Conservation (phyloP, 345 rosid genomes). For the Eucalyptus albens region DNA sequence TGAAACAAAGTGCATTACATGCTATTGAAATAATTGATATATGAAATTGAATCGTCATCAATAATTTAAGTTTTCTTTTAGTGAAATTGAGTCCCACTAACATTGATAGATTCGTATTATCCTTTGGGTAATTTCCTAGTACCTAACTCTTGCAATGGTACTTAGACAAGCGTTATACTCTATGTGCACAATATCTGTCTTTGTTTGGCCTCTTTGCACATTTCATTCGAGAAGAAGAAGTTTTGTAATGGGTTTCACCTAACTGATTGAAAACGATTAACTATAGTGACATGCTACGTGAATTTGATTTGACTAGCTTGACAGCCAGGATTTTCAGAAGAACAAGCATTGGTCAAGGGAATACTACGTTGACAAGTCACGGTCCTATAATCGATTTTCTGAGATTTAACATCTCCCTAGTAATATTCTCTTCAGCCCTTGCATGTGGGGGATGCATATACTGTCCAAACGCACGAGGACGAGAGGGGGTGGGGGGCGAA, state of each 20-base stretch:
- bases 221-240: not conserved
- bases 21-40: not conserved
- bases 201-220: not conserved
- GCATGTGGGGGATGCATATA: not conserved
- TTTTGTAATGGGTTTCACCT: not conserved
- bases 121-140: not conserved
- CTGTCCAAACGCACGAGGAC: not conserved
- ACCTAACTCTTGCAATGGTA: not conserved
- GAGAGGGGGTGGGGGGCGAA: not conserved
- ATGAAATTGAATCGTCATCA: not conserved
- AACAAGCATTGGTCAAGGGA: not conserved
- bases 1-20: not conserved
- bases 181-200: not conserved
- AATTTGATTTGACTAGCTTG: not conserved
- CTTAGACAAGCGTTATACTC: not conserved
- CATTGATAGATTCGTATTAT: not conserved
- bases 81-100: not conserved
- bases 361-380: not conserved
- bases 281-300: not conserved
- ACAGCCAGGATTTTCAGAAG: not conserved
- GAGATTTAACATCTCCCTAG: not conserved
- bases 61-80: not conserved
- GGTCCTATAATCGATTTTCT: not conserved
- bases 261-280: not conserved
- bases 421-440: not conserved